These are phyloP conservation scores for Xylaria polymorpha DNA, from an alignment of 2,329 filamentous ascomycete genomes.

Conservation along the genomic window DNA sequence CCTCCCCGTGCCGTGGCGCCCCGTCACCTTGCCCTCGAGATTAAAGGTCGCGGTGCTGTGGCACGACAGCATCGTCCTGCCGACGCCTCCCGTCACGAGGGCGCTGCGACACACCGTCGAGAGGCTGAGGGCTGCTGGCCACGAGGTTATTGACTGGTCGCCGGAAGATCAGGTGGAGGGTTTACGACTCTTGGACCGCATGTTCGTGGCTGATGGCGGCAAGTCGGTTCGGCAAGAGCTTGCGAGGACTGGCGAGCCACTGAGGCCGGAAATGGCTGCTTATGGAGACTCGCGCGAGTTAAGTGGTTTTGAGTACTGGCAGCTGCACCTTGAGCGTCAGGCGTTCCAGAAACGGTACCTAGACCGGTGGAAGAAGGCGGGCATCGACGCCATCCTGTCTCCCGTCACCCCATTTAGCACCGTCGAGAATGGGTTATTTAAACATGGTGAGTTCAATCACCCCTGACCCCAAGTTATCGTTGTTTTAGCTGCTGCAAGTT, in stretches of 20 bases:
- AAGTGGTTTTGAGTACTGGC: constrained; percentile 60
- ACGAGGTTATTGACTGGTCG: constrained; percentile 66
- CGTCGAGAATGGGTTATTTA: constrained; percentile 57
- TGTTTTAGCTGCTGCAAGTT: not conserved
- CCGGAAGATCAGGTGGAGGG: constrained; percentile 58
- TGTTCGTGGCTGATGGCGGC: constrained; percentile 63
- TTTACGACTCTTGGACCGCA: constrained; percentile 53
- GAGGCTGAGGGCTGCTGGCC: constrained; percentile 58
- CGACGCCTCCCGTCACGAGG: constrained; percentile 72
- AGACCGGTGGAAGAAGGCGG: constrained; percentile 58
- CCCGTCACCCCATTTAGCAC: constrained; percentile 62
- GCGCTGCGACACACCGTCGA: constrained; percentile 62
- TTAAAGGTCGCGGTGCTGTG: constrained; percentile 71
- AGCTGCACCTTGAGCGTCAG: constrained; percentile 58
- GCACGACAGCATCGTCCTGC: constrained; percentile 72
- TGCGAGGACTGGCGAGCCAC: constrained; percentile 56
- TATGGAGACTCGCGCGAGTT: constrained; percentile 53
- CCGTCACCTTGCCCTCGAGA: constrained; percentile 50
- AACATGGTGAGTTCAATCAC: constrained; percentile 53
- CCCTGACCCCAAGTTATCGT: not conserved
- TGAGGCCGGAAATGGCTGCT: constrained; percentile 46
- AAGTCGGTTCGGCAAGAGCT: constrained; percentile 55
- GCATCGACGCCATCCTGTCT: constrained; percentile 71
- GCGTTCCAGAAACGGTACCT: constrained; percentile 60
- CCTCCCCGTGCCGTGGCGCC: constrained; percentile 68